Conservation (phyloP, 179 eudicot genomes). For the Nepenthes alata region DNA sequence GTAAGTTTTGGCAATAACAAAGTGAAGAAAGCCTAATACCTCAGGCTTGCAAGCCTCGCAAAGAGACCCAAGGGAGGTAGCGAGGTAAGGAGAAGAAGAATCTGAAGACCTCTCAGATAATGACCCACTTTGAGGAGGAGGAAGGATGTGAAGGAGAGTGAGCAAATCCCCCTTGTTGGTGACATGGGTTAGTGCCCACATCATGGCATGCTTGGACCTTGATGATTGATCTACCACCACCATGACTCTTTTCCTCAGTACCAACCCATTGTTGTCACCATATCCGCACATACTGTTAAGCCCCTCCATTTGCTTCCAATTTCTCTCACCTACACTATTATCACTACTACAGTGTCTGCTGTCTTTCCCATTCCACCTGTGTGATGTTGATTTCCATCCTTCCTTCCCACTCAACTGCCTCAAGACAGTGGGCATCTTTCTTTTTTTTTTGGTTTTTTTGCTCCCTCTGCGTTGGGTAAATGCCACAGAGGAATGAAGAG, state of each 20-base stretch:
- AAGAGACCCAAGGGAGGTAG: slow-evolving; percentile 63
- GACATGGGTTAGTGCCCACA: slow-evolving; percentile 90
- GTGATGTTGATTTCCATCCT: slow-evolving; percentile 52
- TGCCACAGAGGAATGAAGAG: not conserved
- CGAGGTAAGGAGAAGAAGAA: slow-evolving; percentile 33
- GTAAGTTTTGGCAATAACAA: not conserved
- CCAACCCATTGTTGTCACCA: slow-evolving; percentile 10
- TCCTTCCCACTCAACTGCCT: slow-evolving; percentile 57
- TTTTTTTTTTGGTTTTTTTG: not conserved
- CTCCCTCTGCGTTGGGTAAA: not conserved
- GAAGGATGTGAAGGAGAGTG: slow-evolving; percentile 52
- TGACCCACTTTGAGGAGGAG: slow-evolving; percentile 1
- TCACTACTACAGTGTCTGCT: not conserved
- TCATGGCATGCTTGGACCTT: slow-evolving; percentile 80
- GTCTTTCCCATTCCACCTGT: slow-evolving; percentile 28
- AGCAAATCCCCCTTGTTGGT: slow-evolving; percentile 73
- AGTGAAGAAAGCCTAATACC: slow-evolving; percentile 18
- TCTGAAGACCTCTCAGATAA: slow-evolving; percentile 5
- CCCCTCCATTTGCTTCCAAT: slow-evolving; percentile 40
- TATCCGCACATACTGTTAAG: slow-evolving; percentile 19
- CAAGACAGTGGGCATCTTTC: slow-evolving; percentile 35
- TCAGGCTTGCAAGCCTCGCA: slow-evolving; percentile 86
- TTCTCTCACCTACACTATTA: slow-evolving; percentile 8
- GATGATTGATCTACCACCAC: slow-evolving; percentile 52
- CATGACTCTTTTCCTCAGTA: not conserved